A percentile compares a stretch with the other conserved stretches of the same genome.
These are phyloP conservation scores for Acrocalymma vagum DNA, from an alignment of 2,329 filamentous ascomycete species.

Conservation along the genomic window DNA sequence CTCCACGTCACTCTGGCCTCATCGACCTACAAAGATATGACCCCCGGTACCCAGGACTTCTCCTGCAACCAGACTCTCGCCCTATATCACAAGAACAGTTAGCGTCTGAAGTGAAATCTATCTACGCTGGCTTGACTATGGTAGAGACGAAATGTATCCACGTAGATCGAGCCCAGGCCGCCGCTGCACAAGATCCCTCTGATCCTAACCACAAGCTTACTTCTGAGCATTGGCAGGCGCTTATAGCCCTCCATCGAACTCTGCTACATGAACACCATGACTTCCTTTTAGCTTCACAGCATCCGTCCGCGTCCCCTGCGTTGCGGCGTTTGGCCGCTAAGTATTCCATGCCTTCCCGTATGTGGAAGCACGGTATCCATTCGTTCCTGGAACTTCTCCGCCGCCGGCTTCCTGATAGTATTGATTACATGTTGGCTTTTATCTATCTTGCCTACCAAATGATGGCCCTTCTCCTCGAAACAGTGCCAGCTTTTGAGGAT, in stretches of 20 bases:
- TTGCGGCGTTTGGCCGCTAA: slow-evolving; percentile 76
- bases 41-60: slow-evolving; percentile 48
- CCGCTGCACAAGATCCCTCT: slow-evolving; percentile 60
- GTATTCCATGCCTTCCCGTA: slow-evolving; percentile 89
- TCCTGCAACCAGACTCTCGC: slow-evolving; percentile 69
- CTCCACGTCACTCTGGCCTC: slow-evolving; percentile 42
- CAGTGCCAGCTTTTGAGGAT: slow-evolving; percentile 80
- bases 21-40: slow-evolving; percentile 39
- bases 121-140: slow-evolving; percentile 84
- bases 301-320: slow-evolving; percentile 75
- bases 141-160: slow-evolving; percentile 90
- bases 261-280: slow-evolving; percentile 74
- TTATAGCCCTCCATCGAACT: slow-evolving; percentile 83
- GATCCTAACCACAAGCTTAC: slow-evolving; percentile 54
- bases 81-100: slow-evolving; percentile 81
- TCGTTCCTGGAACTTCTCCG: slow-evolving; percentile 75
- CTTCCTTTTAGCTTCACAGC: slow-evolving; percentile 82
- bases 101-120: slow-evolving; percentile 81
- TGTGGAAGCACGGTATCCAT: slow-evolving; percentile 95
- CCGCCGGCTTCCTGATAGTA: slow-evolving; percentile 75
- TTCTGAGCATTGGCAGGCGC: slow-evolving; percentile 81
- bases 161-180: slow-evolving; percentile 71
- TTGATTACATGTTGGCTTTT: slow-evolving; percentile 91
- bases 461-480: slow-evolving; percentile 87
- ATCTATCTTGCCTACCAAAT: slow-evolving; percentile 91